Evolutionary conservation across 371 early-diverging fungal species (phyloP), one percentile per base, ranked within the genome.

Genomic region (Circinella umbellata): DNA sequence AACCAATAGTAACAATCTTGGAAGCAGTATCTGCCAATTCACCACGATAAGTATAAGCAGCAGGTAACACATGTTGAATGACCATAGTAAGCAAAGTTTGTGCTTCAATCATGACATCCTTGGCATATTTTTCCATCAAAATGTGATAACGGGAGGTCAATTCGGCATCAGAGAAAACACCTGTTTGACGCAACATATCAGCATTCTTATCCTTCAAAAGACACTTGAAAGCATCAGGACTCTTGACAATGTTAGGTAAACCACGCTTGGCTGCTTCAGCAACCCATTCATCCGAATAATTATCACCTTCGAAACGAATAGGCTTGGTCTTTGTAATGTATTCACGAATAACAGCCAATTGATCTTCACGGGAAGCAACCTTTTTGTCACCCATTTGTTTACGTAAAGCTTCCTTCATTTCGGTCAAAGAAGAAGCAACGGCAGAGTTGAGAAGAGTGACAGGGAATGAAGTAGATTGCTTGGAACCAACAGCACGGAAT

Each of bases 401-500:
- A 38, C 82, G 81, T 51, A 98, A 88, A 37, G 88, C 92, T 34
- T 79, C 90, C 63, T 88, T 77, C 65, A 98, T 89, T 61, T 92
- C 92, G 66, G 73, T 84, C 63, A 99, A 74, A 11, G 96, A 89
- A 20, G 90, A 89, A 36, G 98, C 93, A 49, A 98, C 97, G 53
- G 96, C 95, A 67, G 95, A 90, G 90, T 97, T 98, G 63, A 98
- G 80, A 65, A 97, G 77, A 1, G 94, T 92, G 64, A 96, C 91
- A 35, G 98, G 96, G 93, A 97, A 96, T 46, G 98, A 94, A 46
- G 97, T 95, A 34, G 96, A 95, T 85, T 96, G 97, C 89, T 96
- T 97, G 73, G 99, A 94, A 47, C 99, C 99, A 47, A 98, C 98
- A 69, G 98, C 98, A 85, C 99, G 94, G 96, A 98, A 99, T 87